A percentile compares a stretch with the other conserved stretches of the same genome.
Conservation (phyloP, 2,329 filamentous ascomycete species). For the Coniochaeta ligniaria region DNA sequence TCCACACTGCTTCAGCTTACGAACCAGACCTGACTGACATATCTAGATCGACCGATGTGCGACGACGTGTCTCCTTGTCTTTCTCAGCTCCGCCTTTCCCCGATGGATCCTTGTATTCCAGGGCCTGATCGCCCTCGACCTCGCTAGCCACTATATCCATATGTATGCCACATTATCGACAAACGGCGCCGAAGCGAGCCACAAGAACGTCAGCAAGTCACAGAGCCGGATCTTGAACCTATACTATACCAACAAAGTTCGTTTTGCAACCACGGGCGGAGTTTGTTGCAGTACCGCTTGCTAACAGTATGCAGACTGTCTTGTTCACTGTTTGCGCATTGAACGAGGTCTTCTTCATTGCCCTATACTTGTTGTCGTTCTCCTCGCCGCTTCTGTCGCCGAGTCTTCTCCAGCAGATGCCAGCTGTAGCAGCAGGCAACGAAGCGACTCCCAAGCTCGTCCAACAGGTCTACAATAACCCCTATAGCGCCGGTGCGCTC, state of each 20-base stretch:
- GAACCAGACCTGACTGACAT: background rate
- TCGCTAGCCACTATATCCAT: slow-evolving; percentile 97
- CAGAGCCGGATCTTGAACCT: slow-evolving; percentile 85
- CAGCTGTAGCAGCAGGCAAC: slow-evolving; percentile 49
- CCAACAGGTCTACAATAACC: slow-evolving; percentile 73
- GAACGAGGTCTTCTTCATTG: slow-evolving; percentile 98
- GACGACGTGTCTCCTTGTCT: slow-evolving; percentile 89
- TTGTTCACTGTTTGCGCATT: slow-evolving; percentile 84
- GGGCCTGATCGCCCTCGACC: slow-evolving; percentile 81
- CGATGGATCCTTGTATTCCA: slow-evolving; percentile 94
- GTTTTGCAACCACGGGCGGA: slow-evolving; percentile 14
- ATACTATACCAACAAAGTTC: slow-evolving; percentile 95
- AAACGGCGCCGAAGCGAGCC: slow-evolving; percentile 71
- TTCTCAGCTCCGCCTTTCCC: slow-evolving; percentile 89
- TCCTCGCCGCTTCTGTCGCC: slow-evolving; percentile 84
- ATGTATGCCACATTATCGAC: slow-evolving; percentile 95
- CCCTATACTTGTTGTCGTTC: slow-evolving; percentile 95
- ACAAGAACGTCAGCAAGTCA: slow-evolving; percentile 89
- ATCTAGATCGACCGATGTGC: background rate
- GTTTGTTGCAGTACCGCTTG: background rate
- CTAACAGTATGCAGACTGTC: slow-evolving; percentile 55
- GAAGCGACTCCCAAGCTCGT: slow-evolving; percentile 65
- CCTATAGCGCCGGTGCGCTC: slow-evolving; percentile 86
- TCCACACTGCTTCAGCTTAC: background rate
- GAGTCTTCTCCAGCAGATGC: slow-evolving; percentile 62